phyloP scores from a whole-genome alignment of 2,329 filamentous ascomycete genomes.

The Cladophialophora psammophila region DNA sequence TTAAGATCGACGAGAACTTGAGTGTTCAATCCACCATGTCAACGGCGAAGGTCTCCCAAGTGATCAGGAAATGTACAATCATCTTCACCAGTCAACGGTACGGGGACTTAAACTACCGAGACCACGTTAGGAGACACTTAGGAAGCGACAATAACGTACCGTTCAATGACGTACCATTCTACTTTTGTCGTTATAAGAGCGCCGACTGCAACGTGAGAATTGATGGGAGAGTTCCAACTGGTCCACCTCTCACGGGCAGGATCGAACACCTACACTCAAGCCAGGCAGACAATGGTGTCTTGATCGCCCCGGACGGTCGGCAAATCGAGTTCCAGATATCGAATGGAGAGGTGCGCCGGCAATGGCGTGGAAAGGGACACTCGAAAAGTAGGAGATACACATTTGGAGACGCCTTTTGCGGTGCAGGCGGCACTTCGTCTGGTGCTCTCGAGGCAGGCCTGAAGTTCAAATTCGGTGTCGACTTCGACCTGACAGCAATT shows the following conservation, averaged over 20 bases:
- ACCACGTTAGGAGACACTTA: conserved; percentile 43
- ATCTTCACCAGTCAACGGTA: conserved; percentile 64
- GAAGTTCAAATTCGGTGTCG: conserved; percentile 67
- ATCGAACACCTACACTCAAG: conserved; percentile 8
- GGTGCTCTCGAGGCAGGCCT: conserved; percentile 69
- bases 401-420: conserved; percentile 75
- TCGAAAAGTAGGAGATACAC: conserved; percentile 60
- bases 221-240: not conserved
- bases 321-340: conserved; percentile 1
- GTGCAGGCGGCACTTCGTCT: conserved; percentile 73
- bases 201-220: not conserved
- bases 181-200: conserved; percentile 21
- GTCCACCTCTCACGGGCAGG: conserved; percentile 3
- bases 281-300: conserved; percentile 2
- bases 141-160: not conserved
- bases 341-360: conserved; percentile 3
- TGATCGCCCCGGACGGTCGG: not conserved
- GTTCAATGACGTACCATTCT: conserved; percentile 3
- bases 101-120: conserved; percentile 43
- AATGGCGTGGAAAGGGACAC: conserved; percentile 15
- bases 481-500: conserved; percentile 65
- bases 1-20: conserved; percentile 11
- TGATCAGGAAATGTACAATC: conserved; percentile 55
- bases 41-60: conserved; percentile 46
- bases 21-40: not conserved